Evolutionary conservation across 805 yeast genomes (phyloP).

Genomic region (Nakazawaea molendinolei): DNA sequence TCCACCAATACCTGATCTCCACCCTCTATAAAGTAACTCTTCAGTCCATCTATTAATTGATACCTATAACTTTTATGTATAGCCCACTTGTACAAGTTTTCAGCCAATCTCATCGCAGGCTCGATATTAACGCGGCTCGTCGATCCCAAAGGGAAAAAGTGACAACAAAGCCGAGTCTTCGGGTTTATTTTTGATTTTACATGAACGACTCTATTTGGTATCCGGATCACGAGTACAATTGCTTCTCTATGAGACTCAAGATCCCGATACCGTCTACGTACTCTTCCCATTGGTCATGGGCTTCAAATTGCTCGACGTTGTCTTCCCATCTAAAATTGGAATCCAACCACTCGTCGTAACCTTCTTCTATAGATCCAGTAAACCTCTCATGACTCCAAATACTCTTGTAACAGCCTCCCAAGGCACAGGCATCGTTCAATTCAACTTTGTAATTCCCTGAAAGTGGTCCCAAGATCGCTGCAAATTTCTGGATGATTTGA

Average conservation of each 20-base stretch:
- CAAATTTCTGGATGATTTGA: conserved; percentile 62
- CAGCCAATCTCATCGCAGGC: too few relatives aligned
- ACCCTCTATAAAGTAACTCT: too few relatives aligned
- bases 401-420: conserved; percentile 87
- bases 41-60: too few relatives aligned
- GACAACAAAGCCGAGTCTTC: too few relatives aligned
- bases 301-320: conserved; percentile 35
- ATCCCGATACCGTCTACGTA: conserved; percentile 48
- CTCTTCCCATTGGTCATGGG: conserved; percentile 38
- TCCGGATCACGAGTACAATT: too few relatives aligned
- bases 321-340: conserved; percentile 42
- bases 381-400: conserved; percentile 54
- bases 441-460: conserved; percentile 66
- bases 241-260: conserved; percentile 35
- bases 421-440: conserved; percentile 84
- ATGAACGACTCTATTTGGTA: too few relatives aligned
- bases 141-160: too few relatives aligned
- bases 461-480: conserved; percentile 60
- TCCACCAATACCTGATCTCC: too few relatives aligned
- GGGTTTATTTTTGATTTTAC: too few relatives aligned
- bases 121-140: too few relatives aligned
- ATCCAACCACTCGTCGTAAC: conserved; percentile 40
- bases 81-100: too few relatives aligned
- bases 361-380: conserved; percentile 16
- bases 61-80: too few relatives aligned